Percentiles rank a stretch among this genome's conserved stretches.
These are phyloP conservation scores for Austroboletus festivus DNA, from an alignment of 768 basidiomycete genomes.

Conservation along the genomic window DNA sequence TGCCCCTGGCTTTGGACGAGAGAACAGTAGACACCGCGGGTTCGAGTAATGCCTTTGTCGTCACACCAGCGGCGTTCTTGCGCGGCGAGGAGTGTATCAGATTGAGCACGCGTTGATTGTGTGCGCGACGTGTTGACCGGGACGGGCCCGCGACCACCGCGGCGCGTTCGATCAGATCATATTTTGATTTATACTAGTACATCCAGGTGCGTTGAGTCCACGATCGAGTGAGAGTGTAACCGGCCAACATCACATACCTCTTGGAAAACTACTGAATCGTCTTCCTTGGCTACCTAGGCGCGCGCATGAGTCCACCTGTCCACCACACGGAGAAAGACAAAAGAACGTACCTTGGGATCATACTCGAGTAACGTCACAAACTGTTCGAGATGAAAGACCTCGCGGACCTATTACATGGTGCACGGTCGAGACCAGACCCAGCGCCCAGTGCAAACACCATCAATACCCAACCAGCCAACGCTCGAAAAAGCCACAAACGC, in stretches of 20 bases:
- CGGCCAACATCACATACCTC: slow-evolving; percentile 46
- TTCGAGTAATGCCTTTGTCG: slow-evolving; percentile 8
- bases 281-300: slow-evolving; percentile 63
- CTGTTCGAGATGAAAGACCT: slow-evolving; percentile 85
- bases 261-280: slow-evolving; percentile 68
- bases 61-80: slow-evolving; percentile 6
- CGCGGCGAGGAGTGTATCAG: slow-evolving; percentile 31
- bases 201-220: slow-evolving; percentile 3
- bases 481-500: slow-evolving; percentile 27
- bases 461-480: too few species aligned
- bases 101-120: slow-evolving; percentile 50
- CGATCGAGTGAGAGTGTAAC: background rate
- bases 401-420: slow-evolving; percentile 69
- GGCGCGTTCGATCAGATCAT: slow-evolving; percentile 56
- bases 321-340: background rate
- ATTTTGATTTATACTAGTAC: slow-evolving; percentile 55
- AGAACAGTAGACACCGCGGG: slow-evolving; percentile 5
- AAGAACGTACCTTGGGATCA: slow-evolving; percentile 60
- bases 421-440: too few species aligned
- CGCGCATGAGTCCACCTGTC: slow-evolving; percentile 1
- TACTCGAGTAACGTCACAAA: slow-evolving; percentile 74
- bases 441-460: background rate
- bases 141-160: slow-evolving; percentile 43
- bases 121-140: slow-evolving; percentile 59
- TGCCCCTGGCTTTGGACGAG: slow-evolving; percentile 32